Percentiles rank a stretch among this genome's conserved stretches.
phyloP scores from a whole-genome alignment of 2,329 filamentous ascomycete genomes.

The Ophioceras dolichostomum region DNA sequence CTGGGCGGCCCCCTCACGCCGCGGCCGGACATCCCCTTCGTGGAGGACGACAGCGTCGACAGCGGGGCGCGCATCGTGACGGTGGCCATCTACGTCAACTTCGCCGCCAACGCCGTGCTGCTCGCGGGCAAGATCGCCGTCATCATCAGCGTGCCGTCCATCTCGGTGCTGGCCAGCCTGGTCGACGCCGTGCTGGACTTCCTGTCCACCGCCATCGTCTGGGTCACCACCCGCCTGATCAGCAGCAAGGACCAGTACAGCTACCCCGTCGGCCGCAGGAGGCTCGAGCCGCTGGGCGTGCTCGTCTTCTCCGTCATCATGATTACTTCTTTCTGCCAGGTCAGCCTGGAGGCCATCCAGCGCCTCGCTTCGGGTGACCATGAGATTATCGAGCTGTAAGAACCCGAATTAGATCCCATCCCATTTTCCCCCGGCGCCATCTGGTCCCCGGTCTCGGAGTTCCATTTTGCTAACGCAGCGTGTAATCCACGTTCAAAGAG shows the following conservation, averaged over 20 bases:
- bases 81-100: slow-evolving; percentile 80
- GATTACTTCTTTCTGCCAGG: slow-evolving; percentile 75
- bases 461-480: no score
- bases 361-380: slow-evolving; percentile 50
- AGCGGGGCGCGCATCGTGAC: slow-evolving; percentile 65
- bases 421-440: not conserved
- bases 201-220: slow-evolving; percentile 69
- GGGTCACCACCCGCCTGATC: slow-evolving; percentile 65
- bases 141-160: slow-evolving; percentile 64
- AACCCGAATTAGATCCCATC: slow-evolving; percentile 1
- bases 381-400: slow-evolving; percentile 54
- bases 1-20: slow-evolving; percentile 28
- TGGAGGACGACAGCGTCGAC: slow-evolving; percentile 61
- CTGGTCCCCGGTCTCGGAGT: no score
- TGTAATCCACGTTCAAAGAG: no score
- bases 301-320: slow-evolving; percentile 77
- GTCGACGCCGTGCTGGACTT: slow-evolving; percentile 75
- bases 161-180: slow-evolving; percentile 68
- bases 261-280: slow-evolving; percentile 65
- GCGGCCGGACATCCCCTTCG: slow-evolving; percentile 51
- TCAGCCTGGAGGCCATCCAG: slow-evolving; percentile 57
- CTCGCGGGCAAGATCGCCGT: slow-evolving; percentile 68
- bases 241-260: slow-evolving; percentile 60
- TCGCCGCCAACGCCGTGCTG: slow-evolving; percentile 64
- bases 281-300: slow-evolving; percentile 68